phyloP scores from a whole-genome alignment of 1,139 yeast species.

The Kodamaea sp. region DNA sequence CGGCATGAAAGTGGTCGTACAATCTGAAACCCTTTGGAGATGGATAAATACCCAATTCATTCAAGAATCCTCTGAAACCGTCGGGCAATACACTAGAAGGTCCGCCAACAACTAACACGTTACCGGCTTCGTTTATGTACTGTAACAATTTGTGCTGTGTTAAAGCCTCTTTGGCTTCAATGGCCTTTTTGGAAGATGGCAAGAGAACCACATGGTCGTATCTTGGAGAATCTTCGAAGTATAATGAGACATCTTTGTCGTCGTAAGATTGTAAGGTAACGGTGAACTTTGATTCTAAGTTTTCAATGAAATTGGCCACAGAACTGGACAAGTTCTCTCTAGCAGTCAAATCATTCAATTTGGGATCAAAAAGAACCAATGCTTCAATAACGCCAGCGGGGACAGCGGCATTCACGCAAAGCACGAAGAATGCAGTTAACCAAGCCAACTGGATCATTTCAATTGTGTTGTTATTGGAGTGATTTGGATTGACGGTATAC shows the following conservation, averaged over 20 bases:
- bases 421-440: constrained; percentile 7
- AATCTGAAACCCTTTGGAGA: constrained; percentile 73
- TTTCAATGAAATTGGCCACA: constrained; percentile 22
- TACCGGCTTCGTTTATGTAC: constrained; percentile 70
- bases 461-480: too few relatives aligned
- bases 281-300: constrained; percentile 24
- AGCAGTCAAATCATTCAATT: constrained; percentile 21
- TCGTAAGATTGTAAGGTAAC: constrained; percentile 29
- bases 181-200: constrained; percentile 40
- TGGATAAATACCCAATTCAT: constrained; percentile 82
- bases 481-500: too few relatives aligned
- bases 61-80: constrained; percentile 63
- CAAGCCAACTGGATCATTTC: constrained; percentile 11
- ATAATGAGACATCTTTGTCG: constrained; percentile 26
- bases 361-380: constrained; percentile 37
- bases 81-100: constrained; percentile 53
- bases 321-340: constrained; percentile 19
- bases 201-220: constrained; percentile 38
- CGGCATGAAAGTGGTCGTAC: constrained; percentile 62
- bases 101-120: constrained; percentile 65
- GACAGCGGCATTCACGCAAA: constrained; percentile 6
- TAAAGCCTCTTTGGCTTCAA: constrained; percentile 32
- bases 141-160: constrained; percentile 38
- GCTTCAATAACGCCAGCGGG: constrained; percentile 3
- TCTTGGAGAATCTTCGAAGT: constrained; percentile 27